Evolutionary conservation across 2,329 filamentous ascomycete genomes (phyloP).

Genomic region (Paramyrothecium sp.): DNA sequence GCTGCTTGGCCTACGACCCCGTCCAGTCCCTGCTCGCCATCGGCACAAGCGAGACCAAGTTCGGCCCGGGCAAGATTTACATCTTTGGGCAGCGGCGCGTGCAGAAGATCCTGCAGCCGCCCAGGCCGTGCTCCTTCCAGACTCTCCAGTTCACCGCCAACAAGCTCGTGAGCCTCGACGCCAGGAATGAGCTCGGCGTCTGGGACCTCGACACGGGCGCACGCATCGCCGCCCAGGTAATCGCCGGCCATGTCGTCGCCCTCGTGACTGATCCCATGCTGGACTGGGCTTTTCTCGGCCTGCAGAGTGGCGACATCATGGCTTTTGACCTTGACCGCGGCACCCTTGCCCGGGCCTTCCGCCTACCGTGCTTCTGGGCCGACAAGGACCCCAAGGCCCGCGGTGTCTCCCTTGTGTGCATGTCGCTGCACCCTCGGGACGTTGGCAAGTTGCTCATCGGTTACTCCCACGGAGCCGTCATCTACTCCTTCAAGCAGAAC

Average conservation of each 20-base stretch:
- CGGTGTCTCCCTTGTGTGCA: slow-evolving; percentile 62
- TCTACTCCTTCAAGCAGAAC: slow-evolving; percentile 95
- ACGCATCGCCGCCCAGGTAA: slow-evolving; percentile 67
- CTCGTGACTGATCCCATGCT: slow-evolving; percentile 84
- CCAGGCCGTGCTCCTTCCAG: slow-evolving; percentile 71
- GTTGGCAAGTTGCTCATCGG: slow-evolving; percentile 88
- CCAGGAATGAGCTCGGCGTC: slow-evolving; percentile 79
- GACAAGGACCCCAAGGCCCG: slow-evolving; percentile 67
- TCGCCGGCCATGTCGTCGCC: slow-evolving; percentile 72
- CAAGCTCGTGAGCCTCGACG: slow-evolving; percentile 81
- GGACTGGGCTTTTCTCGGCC: slow-evolving; percentile 87
- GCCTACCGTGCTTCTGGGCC: slow-evolving; percentile 84
- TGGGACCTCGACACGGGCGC: slow-evolving; percentile 75
- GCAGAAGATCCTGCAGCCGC: slow-evolving; percentile 69
- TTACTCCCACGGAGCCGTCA: slow-evolving; percentile 83
- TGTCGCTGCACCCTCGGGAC: slow-evolving; percentile 87
- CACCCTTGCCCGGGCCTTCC: slow-evolving; percentile 66
- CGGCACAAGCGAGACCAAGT: slow-evolving; percentile 84
- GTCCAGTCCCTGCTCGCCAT: slow-evolving; percentile 91
- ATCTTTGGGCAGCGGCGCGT: slow-evolving; percentile 82
- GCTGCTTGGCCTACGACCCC: slow-evolving; percentile 86
- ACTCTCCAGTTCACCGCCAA: slow-evolving; percentile 82
- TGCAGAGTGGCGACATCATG: slow-evolving; percentile 79
- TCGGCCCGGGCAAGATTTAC: slow-evolving; percentile 84
- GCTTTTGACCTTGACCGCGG: slow-evolving; percentile 93